Base-by-base conservation (phyloP, 495 filamentous ascomycete genomes). In the Xylaria bambusicola region DNA sequence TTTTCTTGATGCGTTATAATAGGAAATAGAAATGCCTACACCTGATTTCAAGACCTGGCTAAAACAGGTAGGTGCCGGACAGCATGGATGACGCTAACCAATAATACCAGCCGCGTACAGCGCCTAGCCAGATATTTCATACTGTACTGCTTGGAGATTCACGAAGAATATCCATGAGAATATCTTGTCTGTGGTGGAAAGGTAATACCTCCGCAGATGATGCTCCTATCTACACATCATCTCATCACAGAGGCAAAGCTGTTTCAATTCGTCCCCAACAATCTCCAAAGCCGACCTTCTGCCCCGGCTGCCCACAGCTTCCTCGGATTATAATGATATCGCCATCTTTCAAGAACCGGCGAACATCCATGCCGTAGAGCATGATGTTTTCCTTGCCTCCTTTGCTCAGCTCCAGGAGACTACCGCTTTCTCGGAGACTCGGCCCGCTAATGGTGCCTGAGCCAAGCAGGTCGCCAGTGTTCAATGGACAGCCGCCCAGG, bases 391-490 rank as follows among this genome's bases (percentile, higher is more conserved):
- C 80, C 76, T 89, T 94, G 0, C 82, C 82, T 27, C 74, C 74
- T 64, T 84, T 81, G 3, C 80, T 93, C 71, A 90, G 84, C 77
- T 98, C 93, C 26, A 97, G 76, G 56, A 97, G 63, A 73, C 90
- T 91, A 3, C 93, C 93, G 61, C 84, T 65, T 41, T 85, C 82
- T 17, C 74, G 72, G 1, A 71, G 66, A 15, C 82, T 83, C 13
- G 80, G 84, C 18, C 93, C 93, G 49, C 87, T 91, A 64, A 98
- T 96, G 1, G 93, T 98, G 2, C 93, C 93, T 3, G 89, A 93
- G 18, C 92, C 93, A 1, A 98, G 71, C 50, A 98, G 73, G 64
- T 98, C 93, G 35, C 93, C 93, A 0, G 88, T 79, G 40, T 84
- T 82, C 77, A 98, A 70, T 15, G 88, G 86, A 71, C 93, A 98